phyloP scores from a whole-genome alignment of 192 early-diverging fungal genomes.

The Backusella tarrabulga region DNA sequence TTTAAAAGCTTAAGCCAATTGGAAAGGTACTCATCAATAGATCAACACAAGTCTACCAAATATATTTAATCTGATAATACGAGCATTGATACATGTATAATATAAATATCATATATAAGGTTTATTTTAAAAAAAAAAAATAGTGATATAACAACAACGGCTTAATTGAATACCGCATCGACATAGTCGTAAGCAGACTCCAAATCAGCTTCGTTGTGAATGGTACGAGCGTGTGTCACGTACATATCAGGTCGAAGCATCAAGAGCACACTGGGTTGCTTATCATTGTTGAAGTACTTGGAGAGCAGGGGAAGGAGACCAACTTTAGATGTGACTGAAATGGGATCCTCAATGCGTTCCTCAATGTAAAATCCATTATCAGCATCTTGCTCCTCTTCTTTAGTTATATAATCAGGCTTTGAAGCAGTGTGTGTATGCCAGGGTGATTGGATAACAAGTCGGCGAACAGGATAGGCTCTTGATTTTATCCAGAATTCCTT shows the following conservation, averaged over 20 bases:
- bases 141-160: no score
- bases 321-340: background rate
- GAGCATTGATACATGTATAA: no score
- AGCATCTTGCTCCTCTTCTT: background rate
- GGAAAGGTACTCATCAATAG: no score
- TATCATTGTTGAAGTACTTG: background rate
- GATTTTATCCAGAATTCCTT: background rate
- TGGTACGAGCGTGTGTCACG: conserved; percentile 8
- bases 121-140: no score
- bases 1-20: no score
- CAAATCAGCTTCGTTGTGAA: background rate
- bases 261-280: conserved; percentile 7
- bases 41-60: no score
- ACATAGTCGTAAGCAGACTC: background rate
- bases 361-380: background rate
- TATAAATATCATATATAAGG: no score
- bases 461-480: background rate
- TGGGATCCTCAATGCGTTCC: background rate
- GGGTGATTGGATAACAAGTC: background rate
- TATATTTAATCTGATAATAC: no score
- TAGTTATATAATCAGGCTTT: background rate
- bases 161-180: no score
- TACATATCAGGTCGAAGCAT: conserved; percentile 31
- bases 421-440: conserved; percentile 1
- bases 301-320: background rate